A percentile compares a stretch with the other conserved stretches of the same genome.
Evolutionary conservation across 805 yeast genomes (phyloP).

Genomic region (Suhomyces vadensis): DNA sequence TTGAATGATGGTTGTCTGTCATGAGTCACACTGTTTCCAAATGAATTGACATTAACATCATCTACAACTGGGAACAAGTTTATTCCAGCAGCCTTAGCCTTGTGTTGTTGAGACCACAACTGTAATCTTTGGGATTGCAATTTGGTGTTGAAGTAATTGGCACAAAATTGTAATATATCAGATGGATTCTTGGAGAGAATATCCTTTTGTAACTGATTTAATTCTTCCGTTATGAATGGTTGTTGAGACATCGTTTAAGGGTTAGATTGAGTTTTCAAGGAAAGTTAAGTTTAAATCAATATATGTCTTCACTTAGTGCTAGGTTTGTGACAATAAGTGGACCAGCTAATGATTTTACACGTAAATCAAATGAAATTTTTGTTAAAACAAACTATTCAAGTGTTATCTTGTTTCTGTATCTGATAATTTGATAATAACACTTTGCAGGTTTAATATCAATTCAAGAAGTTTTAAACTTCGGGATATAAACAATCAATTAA

Average conservation of each 20-base stretch:
- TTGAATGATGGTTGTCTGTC: conserved; percentile 52
- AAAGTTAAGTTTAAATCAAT: neutral
- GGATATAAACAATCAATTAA: neutral
- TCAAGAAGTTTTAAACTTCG: no score
- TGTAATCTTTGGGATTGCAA: conserved; percentile 59
- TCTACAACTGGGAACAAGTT: conserved; percentile 45
- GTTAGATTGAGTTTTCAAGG: neutral
- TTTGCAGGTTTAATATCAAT: no score
- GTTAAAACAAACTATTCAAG: no score
- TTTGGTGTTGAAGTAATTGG: conserved; percentile 65
- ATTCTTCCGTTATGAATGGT: conserved; percentile 44
- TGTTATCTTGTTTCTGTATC: no score
- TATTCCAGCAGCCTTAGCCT: conserved; percentile 52
- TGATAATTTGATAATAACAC: no score
- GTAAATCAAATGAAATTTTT: no score
- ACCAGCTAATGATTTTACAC: no score
- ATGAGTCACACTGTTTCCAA: conserved; percentile 27
- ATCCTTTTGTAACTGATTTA: conserved; percentile 63
- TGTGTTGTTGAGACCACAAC: conserved; percentile 50
- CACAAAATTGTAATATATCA: conserved; percentile 74
- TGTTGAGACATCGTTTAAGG: conserved; percentile 14
- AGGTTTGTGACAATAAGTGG: no score
- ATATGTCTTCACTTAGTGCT: no score
- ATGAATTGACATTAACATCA: conserved; percentile 32
- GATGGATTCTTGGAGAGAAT: conserved; percentile 53